phyloP scores from a whole-genome alignment of 495 filamentous ascomycete genomes.

The Glonium stellatum region DNA sequence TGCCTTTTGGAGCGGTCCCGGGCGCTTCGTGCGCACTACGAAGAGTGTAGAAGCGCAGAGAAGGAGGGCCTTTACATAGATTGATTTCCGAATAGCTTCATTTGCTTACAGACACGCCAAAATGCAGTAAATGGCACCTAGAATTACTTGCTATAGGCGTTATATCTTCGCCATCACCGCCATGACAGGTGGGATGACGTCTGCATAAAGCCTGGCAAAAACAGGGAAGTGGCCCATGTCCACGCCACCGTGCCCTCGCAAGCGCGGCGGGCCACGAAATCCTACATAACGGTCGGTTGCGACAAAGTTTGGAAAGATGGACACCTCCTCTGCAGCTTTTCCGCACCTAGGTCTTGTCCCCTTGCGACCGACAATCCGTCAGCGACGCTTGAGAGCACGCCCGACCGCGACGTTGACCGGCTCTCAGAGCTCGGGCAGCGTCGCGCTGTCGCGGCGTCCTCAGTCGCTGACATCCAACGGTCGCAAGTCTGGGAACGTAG shows the following conservation, averaged over 20 bases:
- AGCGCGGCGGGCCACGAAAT: no score
- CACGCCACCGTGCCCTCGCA: conserved; percentile 1
- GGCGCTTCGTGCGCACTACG: not conserved
- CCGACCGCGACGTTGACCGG: not conserved
- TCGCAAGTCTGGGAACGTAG: conserved; percentile 25
- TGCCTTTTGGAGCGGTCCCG: not conserved
- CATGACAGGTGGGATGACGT: not conserved
- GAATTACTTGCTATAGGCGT: no score
- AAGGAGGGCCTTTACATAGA: not conserved
- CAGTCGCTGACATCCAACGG: conserved; percentile 13
- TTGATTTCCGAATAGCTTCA: not conserved
- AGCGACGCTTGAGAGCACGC: conserved; percentile 1
- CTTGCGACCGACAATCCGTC: conserved; percentile 24
- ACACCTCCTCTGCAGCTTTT: conserved; percentile 19
- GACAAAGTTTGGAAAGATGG: conserved; percentile 13
- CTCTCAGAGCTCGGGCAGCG: not conserved
- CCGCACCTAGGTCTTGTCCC: conserved; percentile 22
- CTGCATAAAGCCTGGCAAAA: conserved; percentile 9
- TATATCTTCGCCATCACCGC: not conserved
- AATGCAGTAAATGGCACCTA: no score
- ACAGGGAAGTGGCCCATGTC: conserved; percentile 17
- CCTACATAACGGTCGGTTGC: conserved; percentile 22
- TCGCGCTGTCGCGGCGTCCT: conserved; percentile 8
- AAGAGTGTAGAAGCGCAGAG: not conserved
- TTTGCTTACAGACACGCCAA: not conserved